phyloP scores from a whole-genome alignment of 257 asterid species.

The Plectranthus barbatus region DNA sequence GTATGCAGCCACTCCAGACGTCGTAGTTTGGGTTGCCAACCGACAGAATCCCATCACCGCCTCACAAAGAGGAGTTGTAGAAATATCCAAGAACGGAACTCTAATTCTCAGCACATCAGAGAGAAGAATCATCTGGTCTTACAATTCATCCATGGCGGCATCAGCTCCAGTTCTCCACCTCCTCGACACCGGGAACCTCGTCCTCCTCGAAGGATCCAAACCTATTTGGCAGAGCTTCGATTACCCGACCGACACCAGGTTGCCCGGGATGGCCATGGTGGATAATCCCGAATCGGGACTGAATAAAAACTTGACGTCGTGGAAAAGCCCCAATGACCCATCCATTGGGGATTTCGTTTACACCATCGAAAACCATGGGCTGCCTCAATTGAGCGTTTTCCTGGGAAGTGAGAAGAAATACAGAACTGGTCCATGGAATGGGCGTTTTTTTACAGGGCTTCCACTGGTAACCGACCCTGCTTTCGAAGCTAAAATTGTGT shows the following conservation, averaged over 20 bases:
- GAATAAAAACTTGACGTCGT: neutral
- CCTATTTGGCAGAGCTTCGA: conserved; percentile 14
- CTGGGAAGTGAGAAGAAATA: neutral
- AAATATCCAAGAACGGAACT: conserved; percentile 1
- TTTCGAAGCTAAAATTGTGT: neutral
- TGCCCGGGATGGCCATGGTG: conserved; percentile 12
- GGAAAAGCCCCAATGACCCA: conserved; percentile 12
- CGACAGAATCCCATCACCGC: neutral
- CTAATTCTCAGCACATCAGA: conserved; percentile 2
- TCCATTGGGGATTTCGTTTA: neutral
- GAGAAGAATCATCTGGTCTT: neutral
- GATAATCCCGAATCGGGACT: neutral
- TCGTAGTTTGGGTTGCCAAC: too few species aligned
- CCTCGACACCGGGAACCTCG: conserved; percentile 15
- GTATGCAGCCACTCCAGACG: conserved; percentile 14
- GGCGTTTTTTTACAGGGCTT: neutral
- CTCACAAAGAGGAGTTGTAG: neutral
- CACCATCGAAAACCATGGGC: conserved; percentile 7
- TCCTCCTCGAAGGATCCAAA: neutral
- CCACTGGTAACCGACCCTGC: neutral
- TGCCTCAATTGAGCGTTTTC: neutral
- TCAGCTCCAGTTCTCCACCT: conserved; percentile 8
- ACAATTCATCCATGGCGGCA: neutral
- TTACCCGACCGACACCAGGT: conserved; percentile 5
- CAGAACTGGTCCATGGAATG: neutral